Evolutionary conservation across 441 rosid species (phyloP).

Genomic region (Omphalea diandra): DNA sequence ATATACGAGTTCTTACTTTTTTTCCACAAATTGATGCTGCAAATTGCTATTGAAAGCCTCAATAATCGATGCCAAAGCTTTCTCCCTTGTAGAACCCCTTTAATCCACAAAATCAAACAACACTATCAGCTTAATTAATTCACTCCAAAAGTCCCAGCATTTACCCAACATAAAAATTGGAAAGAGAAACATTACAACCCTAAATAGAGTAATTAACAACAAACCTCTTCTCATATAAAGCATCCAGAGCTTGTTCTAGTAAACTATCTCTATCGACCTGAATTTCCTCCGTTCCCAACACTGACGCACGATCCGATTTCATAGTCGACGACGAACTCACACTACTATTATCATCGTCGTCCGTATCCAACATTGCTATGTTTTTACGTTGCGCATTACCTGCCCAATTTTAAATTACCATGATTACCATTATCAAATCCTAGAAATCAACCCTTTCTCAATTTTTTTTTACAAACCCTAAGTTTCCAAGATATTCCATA

Average conservation of each 20-base stretch:
- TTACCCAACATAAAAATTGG: background rate
- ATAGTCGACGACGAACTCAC: conserved; percentile 68
- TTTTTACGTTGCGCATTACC: conserved; percentile 61
- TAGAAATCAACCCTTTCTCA: no score
- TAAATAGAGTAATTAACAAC: conserved; percentile 13
- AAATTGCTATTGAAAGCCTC: conserved; percentile 68
- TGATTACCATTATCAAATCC: background rate
- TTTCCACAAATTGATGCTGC: conserved; percentile 78
- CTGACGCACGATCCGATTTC: conserved; percentile 57
- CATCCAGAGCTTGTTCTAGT: conserved; percentile 85
- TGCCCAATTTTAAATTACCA: conserved; percentile 27
- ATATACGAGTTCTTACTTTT: conserved; percentile 68
- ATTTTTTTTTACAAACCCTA: no score
- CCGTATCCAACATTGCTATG: conserved; percentile 56
- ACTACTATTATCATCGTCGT: conserved; percentile 84
- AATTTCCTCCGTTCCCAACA: conserved; percentile 54
- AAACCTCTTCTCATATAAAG: conserved; percentile 80
- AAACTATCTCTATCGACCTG: conserved; percentile 57
- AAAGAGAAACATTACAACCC: background rate
- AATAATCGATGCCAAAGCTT: conserved; percentile 63
- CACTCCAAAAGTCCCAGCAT: background rate
- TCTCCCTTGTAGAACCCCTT: conserved; percentile 90
- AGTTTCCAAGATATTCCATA: background rate
- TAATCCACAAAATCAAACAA: conserved; percentile 14
- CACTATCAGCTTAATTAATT: conserved; percentile 5